Evolutionary conservation across 2,329 filamentous ascomycete species (phyloP), one percentile per base, ranked within the genome.

Genomic region (Ophiostoma novo-ulmi): DNA sequence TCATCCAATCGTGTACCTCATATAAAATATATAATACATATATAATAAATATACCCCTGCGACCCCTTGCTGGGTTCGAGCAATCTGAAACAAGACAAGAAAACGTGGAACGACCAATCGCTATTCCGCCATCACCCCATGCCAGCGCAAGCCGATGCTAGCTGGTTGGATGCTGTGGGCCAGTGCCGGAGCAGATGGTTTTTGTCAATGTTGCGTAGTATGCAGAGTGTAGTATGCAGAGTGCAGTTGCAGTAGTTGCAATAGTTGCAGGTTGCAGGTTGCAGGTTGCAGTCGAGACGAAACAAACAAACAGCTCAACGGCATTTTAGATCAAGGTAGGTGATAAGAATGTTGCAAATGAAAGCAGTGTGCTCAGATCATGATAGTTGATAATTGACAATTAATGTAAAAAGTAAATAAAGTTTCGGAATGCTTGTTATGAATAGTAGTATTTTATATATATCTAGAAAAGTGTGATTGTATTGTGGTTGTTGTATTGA

Each of bases 301-400:
- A 63, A 63, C 58, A 63, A 63, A 63, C 58, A 35, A 63, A 31
- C 52, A 58, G 55, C 58, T 63, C 58, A 63, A 63, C 58, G 58
- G 58, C 26, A 35, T 26, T n/a, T 4, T n/a, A 8, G 55, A 26
- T 58, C 2, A 11, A 7, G n/a, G 31, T 26, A 44, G n/a, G n/a
- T 31, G 31, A 31, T 31, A 31, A 31, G 31, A 31, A 31, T 31
- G 2, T 31, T 31, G n/a, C n/a, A n/a, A n/a, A n/a, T n/a, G 31
- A 31, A 31, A 4, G 31, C 31, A 44, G 41, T 39, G 38, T 39
- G 3, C 3, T 31, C 31, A 31, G 3, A 31, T 31, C 2, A 31
- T 31, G 31, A 31, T 26, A 26, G 31, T 31, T 31, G 31, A 31
- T 31, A 4, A 4, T 31, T 31, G 31, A 31, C 3, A 31, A 3